Percentiles rank a stretch among this genome's conserved stretches.
Conservation (phyloP, 2,329 filamentous ascomycete genomes). For the Diaporthe ilicicola region DNA sequence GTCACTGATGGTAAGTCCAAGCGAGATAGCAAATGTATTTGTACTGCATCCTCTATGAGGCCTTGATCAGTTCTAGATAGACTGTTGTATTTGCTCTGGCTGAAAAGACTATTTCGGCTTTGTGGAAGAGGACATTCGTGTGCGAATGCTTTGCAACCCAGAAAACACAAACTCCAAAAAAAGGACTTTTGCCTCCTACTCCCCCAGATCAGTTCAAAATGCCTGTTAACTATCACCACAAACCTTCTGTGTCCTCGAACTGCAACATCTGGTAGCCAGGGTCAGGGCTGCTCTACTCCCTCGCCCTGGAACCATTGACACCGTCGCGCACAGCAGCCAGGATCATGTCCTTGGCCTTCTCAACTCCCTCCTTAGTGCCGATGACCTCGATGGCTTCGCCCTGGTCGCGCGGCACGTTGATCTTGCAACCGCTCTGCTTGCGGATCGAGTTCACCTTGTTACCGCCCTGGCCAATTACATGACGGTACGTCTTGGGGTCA, state of each 20-base stretch:
- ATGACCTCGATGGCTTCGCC: conserved; percentile 91
- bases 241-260: neutral
- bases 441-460: conserved; percentile 93
- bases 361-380: conserved; percentile 80
- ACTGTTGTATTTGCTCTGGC: neutral
- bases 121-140: neutral
- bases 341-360: conserved; percentile 89
- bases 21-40: no score
- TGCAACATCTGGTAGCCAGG: neutral
- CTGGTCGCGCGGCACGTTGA: conserved; percentile 90
- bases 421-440: conserved; percentile 90
- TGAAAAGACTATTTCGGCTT: neutral
- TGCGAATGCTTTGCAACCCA: neutral
- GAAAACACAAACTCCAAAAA: conserved; percentile 5
- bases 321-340: conserved; percentile 80
- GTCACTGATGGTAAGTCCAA: neutral
- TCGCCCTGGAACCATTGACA: conserved; percentile 41
- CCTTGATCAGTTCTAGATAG: neutral
- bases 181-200: neutral
- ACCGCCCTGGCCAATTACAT: conserved; percentile 88
- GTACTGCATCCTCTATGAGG: neutral
- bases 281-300: conserved; percentile 33
- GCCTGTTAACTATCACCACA: conserved; percentile 10
- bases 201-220: neutral
- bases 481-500: conserved; percentile 88